A percentile compares a stretch with the other conserved stretches of the same genome.
These are phyloP conservation scores for Daldinia eschscholtzii DNA, from an alignment of 2,329 filamentous ascomycete genomes.

Conservation along the genomic window DNA sequence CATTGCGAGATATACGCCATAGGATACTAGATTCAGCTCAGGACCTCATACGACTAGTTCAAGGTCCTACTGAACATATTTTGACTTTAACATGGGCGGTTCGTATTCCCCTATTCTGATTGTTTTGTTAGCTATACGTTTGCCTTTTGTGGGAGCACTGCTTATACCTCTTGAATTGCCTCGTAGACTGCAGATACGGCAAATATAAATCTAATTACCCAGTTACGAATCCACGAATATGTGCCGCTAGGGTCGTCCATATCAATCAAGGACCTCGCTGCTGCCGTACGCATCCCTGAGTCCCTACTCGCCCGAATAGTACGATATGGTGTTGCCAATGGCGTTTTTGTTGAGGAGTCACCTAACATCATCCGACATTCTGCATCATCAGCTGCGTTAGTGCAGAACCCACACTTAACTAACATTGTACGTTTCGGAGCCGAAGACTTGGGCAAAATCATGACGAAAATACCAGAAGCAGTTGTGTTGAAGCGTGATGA, in stretches of 20 bases:
- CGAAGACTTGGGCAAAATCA: slow-evolving; percentile 13
- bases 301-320: slow-evolving; percentile 17
- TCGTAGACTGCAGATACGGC: slow-evolving; percentile 31
- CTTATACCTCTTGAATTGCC: not conserved
- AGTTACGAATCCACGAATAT: slow-evolving; percentile 28
- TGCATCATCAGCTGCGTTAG: slow-evolving; percentile 22
- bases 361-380: slow-evolving; percentile 27
- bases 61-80: slow-evolving; percentile 37
- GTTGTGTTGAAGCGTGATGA: slow-evolving; percentile 30
- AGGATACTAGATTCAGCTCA: slow-evolving; percentile 35
- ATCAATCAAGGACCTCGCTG: slow-evolving; percentile 18
- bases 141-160: not conserved
- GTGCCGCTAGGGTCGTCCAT: slow-evolving; percentile 28
- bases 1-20: slow-evolving; percentile 31
- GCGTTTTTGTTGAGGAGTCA: slow-evolving; percentile 23
- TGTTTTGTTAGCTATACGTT: not conserved
- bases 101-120: slow-evolving; percentile 11
- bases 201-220: slow-evolving; percentile 33
- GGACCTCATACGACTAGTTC: slow-evolving; percentile 35
- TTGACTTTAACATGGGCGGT: slow-evolving; percentile 37
- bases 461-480: slow-evolving; percentile 26
- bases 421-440: slow-evolving; percentile 27
- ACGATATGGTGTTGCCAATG: slow-evolving; percentile 30
- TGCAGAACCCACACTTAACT: slow-evolving; percentile 16
- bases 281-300: slow-evolving; percentile 11